Percentiles rank a stretch among this genome's conserved stretches.
These are phyloP conservation scores for Aspergillus eucalypticola DNA, from an alignment of 2,329 filamentous ascomycete species.

Conservation along the genomic window DNA sequence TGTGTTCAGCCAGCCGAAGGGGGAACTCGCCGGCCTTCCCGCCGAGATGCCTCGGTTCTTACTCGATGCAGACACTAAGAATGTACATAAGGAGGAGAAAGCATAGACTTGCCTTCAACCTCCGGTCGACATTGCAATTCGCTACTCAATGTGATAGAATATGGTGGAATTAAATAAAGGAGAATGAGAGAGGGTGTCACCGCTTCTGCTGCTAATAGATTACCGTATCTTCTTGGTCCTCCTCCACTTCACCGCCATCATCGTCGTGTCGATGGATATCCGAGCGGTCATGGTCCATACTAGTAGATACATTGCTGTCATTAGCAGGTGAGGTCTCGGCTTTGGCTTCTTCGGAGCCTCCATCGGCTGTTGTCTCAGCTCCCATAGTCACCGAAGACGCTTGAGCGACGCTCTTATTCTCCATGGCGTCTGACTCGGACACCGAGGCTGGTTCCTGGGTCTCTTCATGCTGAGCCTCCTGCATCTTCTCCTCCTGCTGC, in stretches of 20 bases:
- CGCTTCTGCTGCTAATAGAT: slow-evolving; percentile 65
- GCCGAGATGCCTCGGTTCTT: slow-evolving; percentile 19
- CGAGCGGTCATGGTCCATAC: slow-evolving; percentile 42
- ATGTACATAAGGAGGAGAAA: not conserved
- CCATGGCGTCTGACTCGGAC: slow-evolving; percentile 20
- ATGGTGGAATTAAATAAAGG: not conserved
- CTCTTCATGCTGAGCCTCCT: slow-evolving; percentile 24
- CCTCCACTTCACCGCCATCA: slow-evolving; percentile 73
- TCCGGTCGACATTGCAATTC: not conserved
- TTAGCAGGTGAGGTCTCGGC: slow-evolving; percentile 31
- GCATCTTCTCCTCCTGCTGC: slow-evolving; percentile 14
- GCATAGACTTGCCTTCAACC: not conserved
- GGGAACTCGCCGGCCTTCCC: not conserved
- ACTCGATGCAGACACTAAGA: slow-evolving; percentile 4
- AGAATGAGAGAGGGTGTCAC: not conserved
- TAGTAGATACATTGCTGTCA: slow-evolving; percentile 22
- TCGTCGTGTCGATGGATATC: slow-evolving; percentile 58
- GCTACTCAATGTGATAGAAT: not conserved
- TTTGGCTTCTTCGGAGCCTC: slow-evolving; percentile 15
- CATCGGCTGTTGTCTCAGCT: slow-evolving; percentile 23
- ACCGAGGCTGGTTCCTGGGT: slow-evolving; percentile 24
- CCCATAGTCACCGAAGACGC: slow-evolving; percentile 41
- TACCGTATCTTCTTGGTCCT: slow-evolving; percentile 86
- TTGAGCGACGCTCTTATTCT: slow-evolving; percentile 45
- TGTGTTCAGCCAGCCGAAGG: not conserved